phyloP scores from a whole-genome alignment of 2,329 filamentous ascomycete genomes.

The Penicillium sp. region DNA sequence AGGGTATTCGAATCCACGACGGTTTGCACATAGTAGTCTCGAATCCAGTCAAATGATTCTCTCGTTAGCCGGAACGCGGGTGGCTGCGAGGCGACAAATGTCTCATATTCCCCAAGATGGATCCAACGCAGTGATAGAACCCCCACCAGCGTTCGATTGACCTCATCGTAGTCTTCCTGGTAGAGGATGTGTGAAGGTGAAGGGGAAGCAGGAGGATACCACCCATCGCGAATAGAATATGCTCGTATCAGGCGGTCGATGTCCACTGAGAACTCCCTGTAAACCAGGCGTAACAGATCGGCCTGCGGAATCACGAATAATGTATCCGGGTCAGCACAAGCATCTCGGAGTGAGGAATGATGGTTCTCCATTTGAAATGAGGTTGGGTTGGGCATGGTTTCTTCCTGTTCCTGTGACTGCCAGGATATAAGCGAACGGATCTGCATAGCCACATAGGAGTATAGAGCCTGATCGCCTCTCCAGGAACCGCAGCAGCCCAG shows the following conservation, averaged over 20 bases:
- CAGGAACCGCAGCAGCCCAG: not conserved
- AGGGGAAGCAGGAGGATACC: not conserved
- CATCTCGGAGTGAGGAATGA: conserved; percentile 4
- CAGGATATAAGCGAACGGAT: not conserved
- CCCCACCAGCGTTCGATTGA: conserved; percentile 19
- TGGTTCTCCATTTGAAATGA: conserved; percentile 2
- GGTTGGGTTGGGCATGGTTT: too few species aligned
- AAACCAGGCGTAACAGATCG: conserved; percentile 10
- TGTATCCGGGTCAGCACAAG: conserved; percentile 10
- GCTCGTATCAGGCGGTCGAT: conserved; percentile 20
- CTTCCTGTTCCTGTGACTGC: too few species aligned
- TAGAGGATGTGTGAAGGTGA: conserved; percentile 20
- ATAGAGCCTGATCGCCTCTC: too few species aligned
- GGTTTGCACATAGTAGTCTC: conserved; percentile 5
- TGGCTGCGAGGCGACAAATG: conserved; percentile 17
- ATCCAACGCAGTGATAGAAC: conserved; percentile 23
- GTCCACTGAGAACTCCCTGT: conserved; percentile 17
- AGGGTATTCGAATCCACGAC: conserved; percentile 11
- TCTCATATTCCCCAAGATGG: conserved; percentile 15
- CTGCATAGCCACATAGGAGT: not conserved
- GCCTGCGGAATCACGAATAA: conserved; percentile 10
- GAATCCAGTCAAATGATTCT: conserved; percentile 21
- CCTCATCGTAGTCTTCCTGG: conserved; percentile 20
- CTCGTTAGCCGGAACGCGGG: conserved; percentile 4
- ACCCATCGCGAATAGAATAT: conserved; percentile 19